Base-by-base conservation (phyloP, 140 eudicot species). In the Ambrosia hybrid region DNA sequence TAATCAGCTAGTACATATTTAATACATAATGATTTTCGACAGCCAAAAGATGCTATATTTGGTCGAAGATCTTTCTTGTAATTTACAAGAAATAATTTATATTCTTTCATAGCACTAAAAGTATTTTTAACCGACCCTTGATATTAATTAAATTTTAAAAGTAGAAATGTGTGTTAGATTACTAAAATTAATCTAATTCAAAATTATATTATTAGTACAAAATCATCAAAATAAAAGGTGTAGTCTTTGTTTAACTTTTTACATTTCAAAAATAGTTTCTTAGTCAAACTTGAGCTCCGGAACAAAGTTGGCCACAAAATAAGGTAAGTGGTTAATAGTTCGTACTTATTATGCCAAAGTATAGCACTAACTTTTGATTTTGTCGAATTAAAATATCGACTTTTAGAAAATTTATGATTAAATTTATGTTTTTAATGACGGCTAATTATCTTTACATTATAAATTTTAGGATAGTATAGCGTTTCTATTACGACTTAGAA, bases 301-400 rank as follows among this genome's bases (percentile, higher is more conserved):
- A 41, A 65, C 10, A 71, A 78, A 78, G 77, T 34, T 63, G 58
- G 67, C 37, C 81, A 6, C 33, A 77, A 77, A 62, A 62, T 15
- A 52, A 43, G 77, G 73, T 17, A 62, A 43, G 67, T 64, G 59
- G 67, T 61, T 77, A 51, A 14, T 70, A 38, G 17, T 51, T 17
- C 38, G 26, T 26, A 33, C 26, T 52, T 21, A 52, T 41, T 33
- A 33, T 30, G 43, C 55, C 48, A 70, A 59, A 52, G 60, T 36
- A 51, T 38, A 51, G 57, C 73, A 77, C 67, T 46, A 75, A 43
- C 52, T 9, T 51, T 17, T 51, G 48, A 9, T 70, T 62, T 14
- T 15, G 76, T 70, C 76, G 51, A 51, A 21, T 10, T 12, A 7
- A 3, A 7, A 41, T 21, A 62, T 71, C 53, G 63, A 43, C 33